Evolutionary conservation across 139 green algal genomes (phyloP).

Genomic region (Cymbomonas tetramitiformis): DNA sequence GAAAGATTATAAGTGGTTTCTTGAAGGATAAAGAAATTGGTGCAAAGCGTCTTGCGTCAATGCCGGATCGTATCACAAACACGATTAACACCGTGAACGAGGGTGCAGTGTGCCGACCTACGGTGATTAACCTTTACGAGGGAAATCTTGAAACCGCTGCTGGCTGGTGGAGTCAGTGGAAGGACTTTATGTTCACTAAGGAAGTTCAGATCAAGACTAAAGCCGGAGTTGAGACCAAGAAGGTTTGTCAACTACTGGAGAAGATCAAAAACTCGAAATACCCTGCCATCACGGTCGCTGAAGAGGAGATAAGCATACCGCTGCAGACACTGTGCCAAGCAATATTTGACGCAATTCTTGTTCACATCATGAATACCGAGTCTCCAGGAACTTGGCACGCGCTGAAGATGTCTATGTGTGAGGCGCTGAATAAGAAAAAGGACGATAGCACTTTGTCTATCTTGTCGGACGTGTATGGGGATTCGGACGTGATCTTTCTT

Average conservation of each 20-base stretch:
- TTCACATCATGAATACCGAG: constrained; percentile 10
- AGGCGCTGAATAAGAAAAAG: constrained; percentile 10
- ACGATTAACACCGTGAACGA: constrained; percentile 1
- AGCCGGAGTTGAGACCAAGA: neutral
- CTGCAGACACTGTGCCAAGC: constrained; percentile 5
- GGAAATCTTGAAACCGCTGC: neutral
- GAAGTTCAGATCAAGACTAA: neutral
- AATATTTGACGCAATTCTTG: constrained; percentile 11
- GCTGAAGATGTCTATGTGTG: neutral
- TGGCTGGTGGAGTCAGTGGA: constrained; percentile 5
- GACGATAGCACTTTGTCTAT: neutral
- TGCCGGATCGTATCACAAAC: constrained; percentile 18
- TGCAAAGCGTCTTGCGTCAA: constrained; percentile 10
- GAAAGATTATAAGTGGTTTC: too few species aligned
- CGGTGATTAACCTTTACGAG: constrained; percentile 13
- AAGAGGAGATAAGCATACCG: constrained; percentile 2
- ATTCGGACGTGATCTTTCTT: constrained; percentile 10
- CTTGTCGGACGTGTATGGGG: neutral
- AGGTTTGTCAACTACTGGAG: neutral
- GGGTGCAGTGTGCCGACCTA: neutral
- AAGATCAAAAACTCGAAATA: constrained; percentile 11
- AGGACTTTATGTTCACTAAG: constrained; percentile 9
- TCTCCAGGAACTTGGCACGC: constrained; percentile 5
- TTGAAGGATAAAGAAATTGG: constrained; percentile 12
- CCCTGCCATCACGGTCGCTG: constrained; percentile 2